A percentile compares a stretch with the other conserved stretches of the same genome.
phyloP scores from a whole-genome alignment of 2,329 filamentous ascomycete genomes.

The Diaporthe aspalathi region DNA sequence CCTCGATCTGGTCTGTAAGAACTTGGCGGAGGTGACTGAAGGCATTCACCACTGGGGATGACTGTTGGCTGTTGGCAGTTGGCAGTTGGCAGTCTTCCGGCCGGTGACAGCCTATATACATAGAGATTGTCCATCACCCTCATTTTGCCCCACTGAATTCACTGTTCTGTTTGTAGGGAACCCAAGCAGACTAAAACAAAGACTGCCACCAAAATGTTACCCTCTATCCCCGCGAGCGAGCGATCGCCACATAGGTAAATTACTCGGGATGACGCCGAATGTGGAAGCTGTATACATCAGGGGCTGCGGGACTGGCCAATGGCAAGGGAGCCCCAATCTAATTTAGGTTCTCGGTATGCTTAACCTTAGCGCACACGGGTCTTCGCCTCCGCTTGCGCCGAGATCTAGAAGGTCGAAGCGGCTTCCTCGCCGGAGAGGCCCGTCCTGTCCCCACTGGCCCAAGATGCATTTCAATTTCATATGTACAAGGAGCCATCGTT shows the following conservation, averaged over 20 bases:
- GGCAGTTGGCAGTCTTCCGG: not conserved
- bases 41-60: not conserved
- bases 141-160: constrained; percentile 12
- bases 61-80: no score
- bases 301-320: constrained; percentile 18
- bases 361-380: not conserved
- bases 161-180: constrained; percentile 2
- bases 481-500: no score
- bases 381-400: not conserved
- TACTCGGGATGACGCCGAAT: constrained; percentile 20
- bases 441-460: not conserved
- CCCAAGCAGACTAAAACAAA: constrained; percentile 21
- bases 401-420: not conserved
- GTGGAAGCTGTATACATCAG: constrained; percentile 16
- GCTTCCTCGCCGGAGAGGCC: not conserved
- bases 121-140: not conserved
- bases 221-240: constrained; percentile 4
- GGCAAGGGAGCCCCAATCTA: not conserved
- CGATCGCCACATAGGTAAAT: constrained; percentile 25
- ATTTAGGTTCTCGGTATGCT: constrained; percentile 23
- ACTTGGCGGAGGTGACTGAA: not conserved
- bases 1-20: not conserved
- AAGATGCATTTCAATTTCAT: no score
- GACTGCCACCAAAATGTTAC: constrained; percentile 10
- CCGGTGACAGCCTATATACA: not conserved